Conservation (phyloP, 1,139 yeast species). For the Lodderomyces theae region DNA sequence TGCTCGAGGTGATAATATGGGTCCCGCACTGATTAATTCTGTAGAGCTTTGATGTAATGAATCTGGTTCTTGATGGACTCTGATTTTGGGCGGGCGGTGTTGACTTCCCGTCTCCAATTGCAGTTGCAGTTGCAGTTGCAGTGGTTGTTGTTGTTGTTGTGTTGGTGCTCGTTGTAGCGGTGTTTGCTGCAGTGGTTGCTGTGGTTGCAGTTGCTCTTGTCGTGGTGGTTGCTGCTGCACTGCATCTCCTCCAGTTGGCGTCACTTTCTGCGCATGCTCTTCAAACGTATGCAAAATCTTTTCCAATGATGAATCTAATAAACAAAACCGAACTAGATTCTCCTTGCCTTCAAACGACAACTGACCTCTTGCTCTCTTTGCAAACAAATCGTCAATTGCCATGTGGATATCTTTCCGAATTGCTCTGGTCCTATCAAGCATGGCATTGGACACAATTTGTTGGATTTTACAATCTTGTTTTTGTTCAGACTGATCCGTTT, state of each 20-base stretch:
- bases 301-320: slow-evolving; percentile 43
- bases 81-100: slow-evolving; percentile 1
- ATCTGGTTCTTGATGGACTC: slow-evolving; percentile 6
- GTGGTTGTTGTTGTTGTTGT: background rate
- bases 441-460: slow-evolving; percentile 40
- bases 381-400: slow-evolving; percentile 40
- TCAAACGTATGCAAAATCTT: slow-evolving; percentile 44
- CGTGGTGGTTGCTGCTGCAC: slow-evolving; percentile 23
- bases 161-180: background rate
- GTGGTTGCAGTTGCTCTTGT: background rate
- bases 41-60: slow-evolving; percentile 47
- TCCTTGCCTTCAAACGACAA: slow-evolving; percentile 47
- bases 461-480: slow-evolving; percentile 28
- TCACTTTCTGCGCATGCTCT: slow-evolving; percentile 26
- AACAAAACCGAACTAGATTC: slow-evolving; percentile 40
- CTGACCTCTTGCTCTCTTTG: slow-evolving; percentile 34
- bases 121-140: background rate
- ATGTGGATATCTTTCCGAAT: slow-evolving; percentile 41
- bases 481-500: slow-evolving; percentile 38
- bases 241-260: slow-evolving; percentile 14
- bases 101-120: no score
- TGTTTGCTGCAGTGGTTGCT: background rate
- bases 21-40: slow-evolving; percentile 53
- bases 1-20: slow-evolving; percentile 46
- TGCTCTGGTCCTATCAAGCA: slow-evolving; percentile 41